These are phyloP conservation scores for Solanum bulbocastanum DNA, from an alignment of 257 asterid genomes.

Conservation along the genomic window DNA sequence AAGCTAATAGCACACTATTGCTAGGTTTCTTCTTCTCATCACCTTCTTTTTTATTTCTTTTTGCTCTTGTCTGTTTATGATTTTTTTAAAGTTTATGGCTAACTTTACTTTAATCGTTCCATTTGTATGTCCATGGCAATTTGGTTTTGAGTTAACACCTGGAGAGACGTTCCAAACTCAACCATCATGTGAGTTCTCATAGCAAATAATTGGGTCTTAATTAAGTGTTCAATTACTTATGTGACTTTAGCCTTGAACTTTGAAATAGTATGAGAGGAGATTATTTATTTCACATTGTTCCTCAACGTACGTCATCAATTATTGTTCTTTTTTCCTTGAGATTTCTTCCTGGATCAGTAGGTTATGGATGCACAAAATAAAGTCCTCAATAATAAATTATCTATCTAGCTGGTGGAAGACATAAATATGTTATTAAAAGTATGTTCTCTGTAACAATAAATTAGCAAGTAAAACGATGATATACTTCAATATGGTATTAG, in stretches of 20 bases:
- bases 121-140: not conserved
- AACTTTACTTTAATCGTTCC: not conserved
- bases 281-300: not conserved
- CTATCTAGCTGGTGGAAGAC: not conserved
- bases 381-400: not conserved
- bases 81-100: not conserved
- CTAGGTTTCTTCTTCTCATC: not conserved
- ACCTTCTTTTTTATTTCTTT: not conserved
- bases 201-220: not conserved
- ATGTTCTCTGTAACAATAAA: no score
- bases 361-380: not conserved
- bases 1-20: not conserved
- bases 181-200: not conserved
- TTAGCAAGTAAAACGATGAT: not conserved
- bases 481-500: no score
- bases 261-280: not conserved
- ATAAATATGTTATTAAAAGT: not conserved
- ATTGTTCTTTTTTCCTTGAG: not conserved
- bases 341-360: not conserved
- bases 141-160: not conserved
- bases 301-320: not conserved
- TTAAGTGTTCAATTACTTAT: not conserved
- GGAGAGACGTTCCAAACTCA: not conserved
- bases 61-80: not conserved
- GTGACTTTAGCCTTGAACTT: not conserved